Percentiles rank a stretch among this genome's conserved stretches.
These are phyloP conservation scores for Elsinoe arachidis DNA, from an alignment of 2,329 filamentous ascomycete genomes.

Conservation along the genomic window DNA sequence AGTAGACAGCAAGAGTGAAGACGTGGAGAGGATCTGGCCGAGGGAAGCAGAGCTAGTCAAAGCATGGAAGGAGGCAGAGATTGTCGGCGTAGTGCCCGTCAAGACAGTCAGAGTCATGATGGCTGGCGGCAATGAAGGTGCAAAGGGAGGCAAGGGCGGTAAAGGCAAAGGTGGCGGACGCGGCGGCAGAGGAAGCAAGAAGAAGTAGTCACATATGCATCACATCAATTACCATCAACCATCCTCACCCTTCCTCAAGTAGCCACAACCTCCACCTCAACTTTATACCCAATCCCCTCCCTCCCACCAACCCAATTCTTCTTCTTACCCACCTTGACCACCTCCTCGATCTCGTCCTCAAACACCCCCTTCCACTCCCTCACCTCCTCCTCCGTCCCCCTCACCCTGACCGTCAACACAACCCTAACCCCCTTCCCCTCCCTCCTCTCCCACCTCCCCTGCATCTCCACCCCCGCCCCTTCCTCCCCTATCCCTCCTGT, in stretches of 20 bases:
- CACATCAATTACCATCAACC: neutral
- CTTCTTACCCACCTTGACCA: constrained; percentile 52
- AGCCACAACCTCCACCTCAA: constrained; percentile 24
- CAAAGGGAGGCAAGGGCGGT: constrained; percentile 29
- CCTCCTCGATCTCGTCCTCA: constrained; percentile 32
- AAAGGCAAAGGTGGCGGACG: constrained; percentile 23
- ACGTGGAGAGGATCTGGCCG: constrained; percentile 70
- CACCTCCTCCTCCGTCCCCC: constrained; percentile 20
- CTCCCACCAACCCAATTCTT: constrained; percentile 46
- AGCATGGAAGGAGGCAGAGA: constrained; percentile 70
- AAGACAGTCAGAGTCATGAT: constrained; percentile 73
- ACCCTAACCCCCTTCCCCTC: constrained; percentile 37
- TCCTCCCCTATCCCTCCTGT: constrained; percentile 20
- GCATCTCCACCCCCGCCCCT: constrained; percentile 27
- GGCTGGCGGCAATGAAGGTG: constrained; percentile 46
- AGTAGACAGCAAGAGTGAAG: constrained; percentile 38
- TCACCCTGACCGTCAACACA: constrained; percentile 34
- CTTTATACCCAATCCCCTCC: constrained; percentile 34
- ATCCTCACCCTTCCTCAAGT: neutral
- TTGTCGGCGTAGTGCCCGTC: constrained; percentile 72
- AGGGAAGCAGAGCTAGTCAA: constrained; percentile 78
- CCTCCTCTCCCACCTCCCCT: constrained; percentile 34
- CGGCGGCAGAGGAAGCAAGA: constrained; percentile 25
- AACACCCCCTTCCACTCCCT: constrained; percentile 35
- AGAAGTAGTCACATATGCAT: constrained; percentile 14